Evolutionary conservation across 2,329 filamentous ascomycete genomes (phyloP).

Genomic region (Paecilomyces fulvus): DNA sequence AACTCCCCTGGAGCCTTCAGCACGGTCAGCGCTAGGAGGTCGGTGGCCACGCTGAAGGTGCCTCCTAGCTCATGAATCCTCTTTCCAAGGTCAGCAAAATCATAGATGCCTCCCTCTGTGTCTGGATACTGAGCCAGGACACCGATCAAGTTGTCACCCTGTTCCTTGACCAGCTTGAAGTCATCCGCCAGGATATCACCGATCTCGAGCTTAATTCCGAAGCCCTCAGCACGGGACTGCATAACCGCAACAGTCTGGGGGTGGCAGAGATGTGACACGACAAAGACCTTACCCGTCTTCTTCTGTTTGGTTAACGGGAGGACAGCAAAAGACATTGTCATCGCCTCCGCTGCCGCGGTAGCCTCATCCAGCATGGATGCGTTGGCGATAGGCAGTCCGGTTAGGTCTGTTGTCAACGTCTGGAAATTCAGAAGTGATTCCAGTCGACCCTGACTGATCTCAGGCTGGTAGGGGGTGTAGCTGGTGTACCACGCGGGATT

Average conservation of each 20-base stretch:
- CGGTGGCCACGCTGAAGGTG: conserved; percentile 79
- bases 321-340: conserved; percentile 81
- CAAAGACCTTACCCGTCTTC: conserved; percentile 66
- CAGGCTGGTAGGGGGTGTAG: conserved; percentile 94
- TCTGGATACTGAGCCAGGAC: conserved; percentile 94
- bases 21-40: conserved; percentile 77
- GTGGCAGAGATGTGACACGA: conserved; percentile 75
- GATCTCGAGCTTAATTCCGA: conserved; percentile 70
- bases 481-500: conserved; percentile 96
- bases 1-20: conserved; percentile 88
- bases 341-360: conserved; percentile 87
- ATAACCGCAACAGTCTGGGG: conserved; percentile 81
- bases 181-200: conserved; percentile 62
- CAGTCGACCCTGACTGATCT: conserved; percentile 90
- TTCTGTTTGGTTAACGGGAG: conserved; percentile 65
- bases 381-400: conserved; percentile 78
- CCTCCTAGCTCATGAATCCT: conserved; percentile 68
- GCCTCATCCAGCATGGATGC: conserved; percentile 85
- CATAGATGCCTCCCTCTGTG: conserved; percentile 69
- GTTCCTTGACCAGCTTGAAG: conserved; percentile 57
- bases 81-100: conserved; percentile 67
- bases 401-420: conserved; percentile 83
- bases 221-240: conserved; percentile 78
- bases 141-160: conserved; percentile 76
- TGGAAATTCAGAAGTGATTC: conserved; percentile 94